phyloP scores from a whole-genome alignment of 108 stramenopile species.

The Epipyxis sp. region DNA sequence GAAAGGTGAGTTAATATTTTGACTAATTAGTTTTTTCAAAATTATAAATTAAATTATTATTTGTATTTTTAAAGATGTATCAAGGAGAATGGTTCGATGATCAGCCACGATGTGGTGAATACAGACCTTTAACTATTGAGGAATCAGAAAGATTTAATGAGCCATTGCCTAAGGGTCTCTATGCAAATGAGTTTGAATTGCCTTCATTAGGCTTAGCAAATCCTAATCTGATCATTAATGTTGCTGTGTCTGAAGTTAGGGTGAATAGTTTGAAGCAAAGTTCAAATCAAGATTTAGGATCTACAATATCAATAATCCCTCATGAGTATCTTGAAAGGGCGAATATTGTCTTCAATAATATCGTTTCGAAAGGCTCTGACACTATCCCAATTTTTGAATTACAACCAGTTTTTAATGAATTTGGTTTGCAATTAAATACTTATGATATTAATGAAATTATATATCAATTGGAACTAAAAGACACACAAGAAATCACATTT shows the following conservation, averaged over 20 bases:
- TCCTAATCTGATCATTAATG: not conserved
- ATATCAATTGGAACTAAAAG: not conserved
- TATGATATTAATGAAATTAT: not conserved
- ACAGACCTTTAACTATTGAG: not conserved
- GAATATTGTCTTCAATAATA: too few species aligned
- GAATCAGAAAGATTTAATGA: not conserved
- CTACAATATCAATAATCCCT: too few species aligned
- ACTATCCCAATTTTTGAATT: too few species aligned
- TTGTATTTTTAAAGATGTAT: slow-evolving; percentile 11
- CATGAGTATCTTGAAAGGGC: too few species aligned
- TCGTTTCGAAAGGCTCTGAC: too few species aligned
- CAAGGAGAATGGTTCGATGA: slow-evolving; percentile 31
- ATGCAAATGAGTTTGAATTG: not conserved
- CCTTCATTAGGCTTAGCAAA: not conserved
- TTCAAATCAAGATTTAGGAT: too few species aligned
- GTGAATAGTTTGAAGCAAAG: too few species aligned
- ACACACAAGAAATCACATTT: not conserved
- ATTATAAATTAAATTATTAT: not conserved
- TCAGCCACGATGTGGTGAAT: slow-evolving; percentile 28
- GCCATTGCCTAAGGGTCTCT: slow-evolving; percentile 17
- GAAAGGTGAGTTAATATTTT: slow-evolving; percentile 1
- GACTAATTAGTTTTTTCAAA: not conserved
- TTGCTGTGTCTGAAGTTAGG: too few species aligned
- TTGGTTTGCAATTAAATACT: too few species aligned
- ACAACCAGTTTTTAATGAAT: too few species aligned